These are phyloP conservation scores for Helianthus tuberosus DNA, from an alignment of 129 eudicot species.

Conservation along the genomic window DNA sequence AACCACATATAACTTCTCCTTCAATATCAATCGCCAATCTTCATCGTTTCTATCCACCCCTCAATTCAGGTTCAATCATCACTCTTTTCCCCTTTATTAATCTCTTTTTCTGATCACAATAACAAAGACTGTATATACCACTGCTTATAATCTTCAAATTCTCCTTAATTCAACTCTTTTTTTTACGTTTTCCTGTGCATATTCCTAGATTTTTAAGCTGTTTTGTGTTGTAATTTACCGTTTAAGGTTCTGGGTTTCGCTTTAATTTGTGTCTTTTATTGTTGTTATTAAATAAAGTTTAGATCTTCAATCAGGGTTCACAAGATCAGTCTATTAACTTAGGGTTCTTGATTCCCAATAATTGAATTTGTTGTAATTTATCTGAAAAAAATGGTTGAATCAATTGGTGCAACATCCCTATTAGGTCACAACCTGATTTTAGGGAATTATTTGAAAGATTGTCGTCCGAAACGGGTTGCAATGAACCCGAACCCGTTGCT, in stretches of 20 bases:
- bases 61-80: conserved; percentile 10
- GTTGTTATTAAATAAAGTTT: conserved; percentile 44
- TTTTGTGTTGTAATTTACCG: conserved; percentile 7
- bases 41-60: conserved; percentile 18
- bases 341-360: conserved; percentile 22
- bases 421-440: conserved; percentile 50
- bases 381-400: conserved; percentile 62
- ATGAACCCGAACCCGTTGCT: conserved; percentile 20
- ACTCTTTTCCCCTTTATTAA: conserved; percentile 10
- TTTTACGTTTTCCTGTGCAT: conserved; percentile 17
- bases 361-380: conserved; percentile 7
- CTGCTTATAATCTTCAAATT: conserved; percentile 13
- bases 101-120: conserved; percentile 12
- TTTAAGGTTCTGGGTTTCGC: conserved; percentile 32
- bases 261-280: conserved; percentile 5
- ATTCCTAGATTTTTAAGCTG: conserved; percentile 16
- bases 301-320: conserved; percentile 38
- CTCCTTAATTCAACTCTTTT: neutral
- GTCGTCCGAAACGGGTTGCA: conserved; percentile 35
- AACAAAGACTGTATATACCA: conserved; percentile 9
- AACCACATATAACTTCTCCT: conserved; percentile 38
- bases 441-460: conserved; percentile 39
- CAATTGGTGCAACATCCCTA: conserved; percentile 68
- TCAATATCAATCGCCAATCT: conserved; percentile 11
- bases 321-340: conserved; percentile 10